Base-by-base conservation (phyloP, 2,329 filamentous ascomycete genomes). In the Fusarium tanahbumbuense region DNA sequence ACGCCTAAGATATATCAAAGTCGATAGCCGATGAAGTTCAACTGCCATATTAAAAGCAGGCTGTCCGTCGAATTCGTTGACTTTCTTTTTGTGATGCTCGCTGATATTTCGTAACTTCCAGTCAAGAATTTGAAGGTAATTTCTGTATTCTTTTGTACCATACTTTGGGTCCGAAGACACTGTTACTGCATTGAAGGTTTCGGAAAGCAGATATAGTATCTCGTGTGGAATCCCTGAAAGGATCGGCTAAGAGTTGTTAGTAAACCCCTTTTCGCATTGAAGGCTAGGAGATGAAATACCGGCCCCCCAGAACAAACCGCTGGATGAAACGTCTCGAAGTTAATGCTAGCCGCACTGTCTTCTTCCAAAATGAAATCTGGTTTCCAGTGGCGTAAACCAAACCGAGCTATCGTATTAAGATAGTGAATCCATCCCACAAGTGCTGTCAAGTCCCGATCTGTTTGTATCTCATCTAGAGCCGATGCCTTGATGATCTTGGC, bases 1-100 rank as follows among this genome's bases (percentile, higher is more conserved):
- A 8, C 77, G 73, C 18, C 70, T 59, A 5, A 81, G 73, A 44
- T 80, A 81, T 6, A 80, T 56, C 12, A 79, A 50, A 5, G 72
- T 70, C 0, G 77, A 68, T 6, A 79, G 28, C 6, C 72, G 73
- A 57, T 74, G 78, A 0, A 80, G 60, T 50, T 79, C 66, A 10
- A 67, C 42, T 3, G 45, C 30, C 3, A 44, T 25, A 3, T 41
- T 20, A 6, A 60, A 7, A 5, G 1, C 8, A 6, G 11, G 15
- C 8, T 4, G 45, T 5, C 8, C 2, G 1, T 45, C 8, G 12
- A 6, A 20, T 16, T 4, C 10, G 0, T 10, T 2, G 2, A 7
- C 2, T 4, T 9, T n/a, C 0, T 16, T 11, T 3, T 15, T 3
- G 0, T 1, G 4, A 0, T 11, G 2, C 1, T 37, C 18, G 1